A percentile compares a stretch with the other conserved stretches of the same genome.
These are phyloP conservation scores for Neotropicomus parvogracilis DNA, from an alignment of 1,284 basidiomycete species.

Conservation along the genomic window DNA sequence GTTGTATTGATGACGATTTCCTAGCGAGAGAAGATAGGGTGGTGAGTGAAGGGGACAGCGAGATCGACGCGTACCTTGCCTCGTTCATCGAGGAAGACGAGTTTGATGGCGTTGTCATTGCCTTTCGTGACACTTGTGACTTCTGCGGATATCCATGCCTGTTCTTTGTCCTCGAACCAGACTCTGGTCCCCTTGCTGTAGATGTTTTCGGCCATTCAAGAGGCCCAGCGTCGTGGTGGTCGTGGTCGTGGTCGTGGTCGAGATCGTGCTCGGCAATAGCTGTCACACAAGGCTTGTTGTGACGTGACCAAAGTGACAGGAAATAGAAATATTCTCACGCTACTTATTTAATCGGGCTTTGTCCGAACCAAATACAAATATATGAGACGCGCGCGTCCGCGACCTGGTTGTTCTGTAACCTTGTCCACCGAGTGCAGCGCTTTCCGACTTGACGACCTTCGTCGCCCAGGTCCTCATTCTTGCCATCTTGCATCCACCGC, in stretches of 20 bases:
- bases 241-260: slow-evolving; percentile 13
- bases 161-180: slow-evolving; percentile 90
- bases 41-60: slow-evolving; percentile 9
- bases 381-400: background rate
- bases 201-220: slow-evolving; percentile 76
- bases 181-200: slow-evolving; percentile 82
- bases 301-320: slow-evolving; percentile 28
- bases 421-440: slow-evolving; percentile 10
- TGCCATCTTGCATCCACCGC: slow-evolving; percentile 18
- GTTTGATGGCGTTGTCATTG: slow-evolving; percentile 67
- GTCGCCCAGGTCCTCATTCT: slow-evolving; percentile 31
- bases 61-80: slow-evolving; percentile 62
- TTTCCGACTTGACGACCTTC: slow-evolving; percentile 25
- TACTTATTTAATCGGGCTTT: slow-evolving; percentile 23
- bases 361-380: slow-evolving; percentile 26
- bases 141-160: slow-evolving; percentile 89
- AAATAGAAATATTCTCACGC: slow-evolving; percentile 14
- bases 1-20: slow-evolving; percentile 78
- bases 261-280: slow-evolving; percentile 1
- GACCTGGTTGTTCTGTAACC: slow-evolving; percentile 4
- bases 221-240: slow-evolving; percentile 24
- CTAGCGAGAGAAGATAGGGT: slow-evolving; percentile 38
- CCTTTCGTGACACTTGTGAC: slow-evolving; percentile 63
- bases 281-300: slow-evolving; percentile 9
- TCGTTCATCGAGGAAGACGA: slow-evolving; percentile 80